A percentile compares a stretch with the other conserved stretches of the same genome.
These are phyloP conservation scores for Xylaria sp. DNA, from an alignment of 2,329 filamentous ascomycete species.

Conservation along the genomic window DNA sequence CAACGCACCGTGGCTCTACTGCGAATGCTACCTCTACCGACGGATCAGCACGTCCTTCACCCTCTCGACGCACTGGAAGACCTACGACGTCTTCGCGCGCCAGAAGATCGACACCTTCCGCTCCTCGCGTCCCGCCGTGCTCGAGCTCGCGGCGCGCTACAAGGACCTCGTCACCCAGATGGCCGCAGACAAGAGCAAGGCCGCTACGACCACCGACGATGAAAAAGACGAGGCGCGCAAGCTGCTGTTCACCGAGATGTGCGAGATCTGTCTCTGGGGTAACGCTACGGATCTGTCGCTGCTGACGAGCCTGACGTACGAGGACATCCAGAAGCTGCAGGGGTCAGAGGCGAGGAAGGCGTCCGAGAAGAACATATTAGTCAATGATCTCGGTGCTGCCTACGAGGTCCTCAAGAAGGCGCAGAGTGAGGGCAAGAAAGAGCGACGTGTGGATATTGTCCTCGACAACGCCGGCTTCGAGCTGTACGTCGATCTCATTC, in stretches of 20 bases:
- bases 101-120: constrained; percentile 94
- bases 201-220: constrained; percentile 57
- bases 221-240: constrained; percentile 70
- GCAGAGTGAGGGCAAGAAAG: constrained; percentile 65
- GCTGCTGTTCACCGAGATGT: constrained; percentile 88
- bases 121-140: constrained; percentile 83
- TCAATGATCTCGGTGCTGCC: constrained; percentile 79
- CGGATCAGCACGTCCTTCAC: constrained; percentile 82
- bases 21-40: constrained; percentile 94
- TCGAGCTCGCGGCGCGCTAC: constrained; percentile 83
- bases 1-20: constrained; percentile 83
- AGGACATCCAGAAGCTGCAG: constrained; percentile 96
- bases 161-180: constrained; percentile 74
- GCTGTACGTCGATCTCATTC: constrained; percentile 90
- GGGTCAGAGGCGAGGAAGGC: constrained; percentile 84
- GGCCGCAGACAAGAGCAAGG: constrained; percentile 56
- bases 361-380: constrained; percentile 88
- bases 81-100: constrained; percentile 85
- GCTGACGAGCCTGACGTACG: constrained; percentile 86
- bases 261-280: constrained; percentile 95
- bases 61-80: constrained; percentile 81
- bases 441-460: constrained; percentile 88
- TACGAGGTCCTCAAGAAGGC: constrained; percentile 73
- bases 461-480: constrained; percentile 98
- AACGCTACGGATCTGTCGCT: constrained; percentile 95